These are phyloP conservation scores for Neofusicoccum laricinum DNA, from an alignment of 2,329 filamentous ascomycete genomes.

Conservation along the genomic window DNA sequence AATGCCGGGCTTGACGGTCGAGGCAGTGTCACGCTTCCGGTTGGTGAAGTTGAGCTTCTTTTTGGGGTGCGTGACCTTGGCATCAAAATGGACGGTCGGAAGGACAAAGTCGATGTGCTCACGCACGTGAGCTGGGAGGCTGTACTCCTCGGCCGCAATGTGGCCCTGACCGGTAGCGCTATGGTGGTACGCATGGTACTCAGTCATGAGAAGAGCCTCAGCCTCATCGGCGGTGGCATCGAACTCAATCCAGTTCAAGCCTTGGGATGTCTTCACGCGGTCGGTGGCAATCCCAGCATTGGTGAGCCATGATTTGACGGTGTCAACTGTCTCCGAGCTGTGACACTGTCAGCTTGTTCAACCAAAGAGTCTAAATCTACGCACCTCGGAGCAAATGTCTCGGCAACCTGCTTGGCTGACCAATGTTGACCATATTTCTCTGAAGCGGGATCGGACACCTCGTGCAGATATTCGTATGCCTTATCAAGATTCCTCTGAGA, in stretches of 20 bases:
- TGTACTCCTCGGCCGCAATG: constrained; percentile 40
- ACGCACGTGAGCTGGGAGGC: constrained; percentile 1
- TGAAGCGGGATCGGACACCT: constrained; percentile 44
- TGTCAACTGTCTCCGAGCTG: constrained; percentile 44
- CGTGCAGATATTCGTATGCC: constrained; percentile 29
- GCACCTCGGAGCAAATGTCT: constrained; percentile 36
- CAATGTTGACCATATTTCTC: constrained; percentile 43
- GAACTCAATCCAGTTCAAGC: constrained; percentile 55
- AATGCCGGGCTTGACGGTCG: background rate
- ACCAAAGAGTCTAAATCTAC: background rate
- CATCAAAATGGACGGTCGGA: background rate
- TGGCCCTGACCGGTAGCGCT: constrained; percentile 30
- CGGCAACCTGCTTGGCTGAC: constrained; percentile 42
- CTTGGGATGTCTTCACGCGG: constrained; percentile 50
- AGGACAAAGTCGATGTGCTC: background rate
- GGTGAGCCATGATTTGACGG: constrained; percentile 55
- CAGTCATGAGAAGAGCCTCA: constrained; percentile 52
- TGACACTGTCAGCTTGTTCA: background rate
- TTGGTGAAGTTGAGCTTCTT: background rate
- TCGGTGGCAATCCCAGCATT: constrained; percentile 49
- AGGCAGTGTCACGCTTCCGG: background rate
- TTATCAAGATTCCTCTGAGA: constrained; percentile 32
- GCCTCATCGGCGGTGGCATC: constrained; percentile 54
- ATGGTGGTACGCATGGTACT: constrained; percentile 53
- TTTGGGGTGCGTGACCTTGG: background rate